Conservation (phyloP, 805 yeast genomes). For the Pichia rugopelliculosa region DNA sequence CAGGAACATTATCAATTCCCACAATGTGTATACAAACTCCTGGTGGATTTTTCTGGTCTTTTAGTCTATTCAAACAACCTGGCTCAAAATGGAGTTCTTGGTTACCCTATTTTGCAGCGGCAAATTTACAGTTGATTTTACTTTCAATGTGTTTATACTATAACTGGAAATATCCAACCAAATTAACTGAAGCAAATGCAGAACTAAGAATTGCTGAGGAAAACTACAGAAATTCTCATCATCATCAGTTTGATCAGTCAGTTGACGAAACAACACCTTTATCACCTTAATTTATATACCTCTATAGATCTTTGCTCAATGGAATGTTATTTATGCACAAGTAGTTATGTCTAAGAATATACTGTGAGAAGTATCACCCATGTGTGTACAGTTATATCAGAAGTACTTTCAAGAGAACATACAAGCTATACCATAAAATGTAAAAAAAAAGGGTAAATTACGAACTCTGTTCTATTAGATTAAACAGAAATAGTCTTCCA, state of each 20-base stretch:
- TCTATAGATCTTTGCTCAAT: not conserved
- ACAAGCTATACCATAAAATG: not conserved
- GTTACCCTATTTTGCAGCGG: conserved; percentile 73
- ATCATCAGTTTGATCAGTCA: not conserved
- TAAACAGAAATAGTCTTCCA: conserved; percentile 97
- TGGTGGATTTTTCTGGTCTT: conserved; percentile 77
- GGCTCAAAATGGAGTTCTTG: conserved; percentile 85
- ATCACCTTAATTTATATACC: not conserved
- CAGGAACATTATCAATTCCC: conserved; percentile 71
- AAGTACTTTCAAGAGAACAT: not conserved
- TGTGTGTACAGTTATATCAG: no score
- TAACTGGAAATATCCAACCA: conserved; percentile 19
- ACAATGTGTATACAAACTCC: conserved; percentile 89
- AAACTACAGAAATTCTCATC: conserved; percentile 1
- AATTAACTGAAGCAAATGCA: conserved; percentile 19
- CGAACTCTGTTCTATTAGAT: not conserved
- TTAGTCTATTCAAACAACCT: conserved; percentile 60
- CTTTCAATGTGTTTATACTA: conserved; percentile 56
- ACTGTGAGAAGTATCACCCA: no score
- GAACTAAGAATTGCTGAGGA: conserved; percentile 12
- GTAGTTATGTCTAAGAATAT: no score
- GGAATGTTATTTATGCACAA: no score
- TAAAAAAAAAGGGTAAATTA: not conserved
- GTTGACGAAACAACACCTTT: conserved; percentile 6
- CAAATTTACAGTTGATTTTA: conserved; percentile 54